Conservation (phyloP, 208 protist genomes). For the Crithidia brevicula region DNA sequence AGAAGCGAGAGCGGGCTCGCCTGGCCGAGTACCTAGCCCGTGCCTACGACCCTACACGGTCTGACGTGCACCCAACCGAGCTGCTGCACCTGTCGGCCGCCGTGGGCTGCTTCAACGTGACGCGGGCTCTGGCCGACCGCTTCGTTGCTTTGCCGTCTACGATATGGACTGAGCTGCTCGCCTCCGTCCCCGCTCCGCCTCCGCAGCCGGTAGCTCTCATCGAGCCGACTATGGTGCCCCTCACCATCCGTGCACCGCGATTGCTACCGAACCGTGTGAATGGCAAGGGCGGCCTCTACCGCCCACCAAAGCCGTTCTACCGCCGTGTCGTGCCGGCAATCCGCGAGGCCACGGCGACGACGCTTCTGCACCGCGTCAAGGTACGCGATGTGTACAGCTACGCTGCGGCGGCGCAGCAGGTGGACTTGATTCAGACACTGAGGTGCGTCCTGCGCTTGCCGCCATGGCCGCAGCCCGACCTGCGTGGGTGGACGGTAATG, state of each 20-base stretch:
- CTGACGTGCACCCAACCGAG: slow-evolving; percentile 53
- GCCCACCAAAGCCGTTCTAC: slow-evolving; percentile 46
- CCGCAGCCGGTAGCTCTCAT: slow-evolving; percentile 37
- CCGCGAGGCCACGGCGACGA: slow-evolving; percentile 9
- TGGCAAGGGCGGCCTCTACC: slow-evolving; percentile 44
- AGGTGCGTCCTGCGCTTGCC: slow-evolving; percentile 48
- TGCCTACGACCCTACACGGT: slow-evolving; percentile 44
- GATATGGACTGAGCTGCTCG: slow-evolving; percentile 44
- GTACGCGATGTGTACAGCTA: slow-evolving; percentile 81
- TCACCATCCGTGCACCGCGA: slow-evolving; percentile 25
- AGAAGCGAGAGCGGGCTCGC: slow-evolving; percentile 11
- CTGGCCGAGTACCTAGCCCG: slow-evolving; percentile 35
- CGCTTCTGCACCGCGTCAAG: slow-evolving; percentile 56
- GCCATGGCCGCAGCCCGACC: slow-evolving; percentile 60
- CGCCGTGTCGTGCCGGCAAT: slow-evolving; percentile 51
- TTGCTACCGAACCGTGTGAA: slow-evolving; percentile 39
- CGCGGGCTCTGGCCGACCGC: slow-evolving; percentile 39
- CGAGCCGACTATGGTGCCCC: slow-evolving; percentile 46
- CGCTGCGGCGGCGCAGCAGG: slow-evolving; percentile 50
- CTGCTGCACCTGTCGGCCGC: slow-evolving; percentile 72
- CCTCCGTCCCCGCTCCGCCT: slow-evolving; percentile 43
- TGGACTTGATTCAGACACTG: slow-evolving; percentile 46
- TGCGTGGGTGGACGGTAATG: slow-evolving; percentile 68
- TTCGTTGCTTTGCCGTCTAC: slow-evolving; percentile 42
- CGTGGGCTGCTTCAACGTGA: slow-evolving; percentile 49